Conservation (phyloP, 305 asterid genomes). For the Salvia sclarea region DNA sequence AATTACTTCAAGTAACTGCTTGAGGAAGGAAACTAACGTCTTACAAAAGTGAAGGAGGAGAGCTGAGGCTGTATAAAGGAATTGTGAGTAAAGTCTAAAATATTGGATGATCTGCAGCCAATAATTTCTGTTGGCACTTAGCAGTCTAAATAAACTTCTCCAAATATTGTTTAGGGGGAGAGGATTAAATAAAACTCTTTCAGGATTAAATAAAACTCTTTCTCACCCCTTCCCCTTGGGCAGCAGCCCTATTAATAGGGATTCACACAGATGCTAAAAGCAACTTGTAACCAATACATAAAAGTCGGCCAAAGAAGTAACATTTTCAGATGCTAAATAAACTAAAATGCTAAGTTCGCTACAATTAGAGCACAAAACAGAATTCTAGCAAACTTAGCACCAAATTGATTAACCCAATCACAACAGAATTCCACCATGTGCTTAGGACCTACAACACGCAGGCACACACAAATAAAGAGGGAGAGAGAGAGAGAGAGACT, state of each 20-base stretch:
- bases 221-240: neutral
- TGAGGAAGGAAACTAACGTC: neutral
- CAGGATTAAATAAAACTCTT: neutral
- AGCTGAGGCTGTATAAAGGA: neutral
- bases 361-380: neutral
- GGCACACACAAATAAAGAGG: neutral
- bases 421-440: constrained; percentile 22
- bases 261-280: neutral
- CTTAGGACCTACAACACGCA: constrained; percentile 8
- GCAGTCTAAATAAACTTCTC: neutral
- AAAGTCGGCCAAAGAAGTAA: neutral
- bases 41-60: neutral
- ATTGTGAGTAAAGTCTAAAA: neutral
- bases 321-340: neutral
- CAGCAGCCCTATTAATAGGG: neutral
- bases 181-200: neutral
- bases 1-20: neutral
- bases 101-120: neutral
- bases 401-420: constrained; percentile 8
- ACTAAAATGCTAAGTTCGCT: constrained; percentile 27
- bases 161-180: neutral
- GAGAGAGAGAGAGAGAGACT: too few species aligned
- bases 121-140: neutral
- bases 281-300: neutral
- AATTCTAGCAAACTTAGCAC: neutral